These are phyloP conservation scores for Tolypocladium capitatum DNA, from an alignment of 2,329 filamentous ascomycete species.

Conservation along the genomic window DNA sequence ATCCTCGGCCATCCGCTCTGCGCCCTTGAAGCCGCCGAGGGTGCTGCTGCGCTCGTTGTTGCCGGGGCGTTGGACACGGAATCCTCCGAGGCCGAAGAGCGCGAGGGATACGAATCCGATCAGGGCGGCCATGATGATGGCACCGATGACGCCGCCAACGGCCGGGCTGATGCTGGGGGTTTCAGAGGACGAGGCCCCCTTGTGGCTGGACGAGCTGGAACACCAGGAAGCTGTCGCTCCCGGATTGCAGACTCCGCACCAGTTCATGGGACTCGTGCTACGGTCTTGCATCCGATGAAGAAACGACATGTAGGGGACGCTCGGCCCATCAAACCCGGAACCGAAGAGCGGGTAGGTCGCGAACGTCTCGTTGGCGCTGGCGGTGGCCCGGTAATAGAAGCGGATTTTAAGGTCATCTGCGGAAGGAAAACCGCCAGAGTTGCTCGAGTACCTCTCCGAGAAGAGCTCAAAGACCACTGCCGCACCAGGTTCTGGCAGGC, in stretches of 20 bases:
- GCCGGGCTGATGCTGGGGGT: conserved; percentile 17
- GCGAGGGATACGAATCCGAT: conserved; percentile 18
- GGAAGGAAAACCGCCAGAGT: conserved; percentile 10
- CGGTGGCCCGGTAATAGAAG: conserved; percentile 42
- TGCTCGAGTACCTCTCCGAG: conserved; percentile 10
- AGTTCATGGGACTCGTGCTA: conserved; percentile 20
- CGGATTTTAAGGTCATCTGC: conserved; percentile 33
- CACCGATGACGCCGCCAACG: conserved; percentile 34
- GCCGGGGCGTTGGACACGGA: conserved; percentile 15
- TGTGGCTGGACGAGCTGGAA: neutral
- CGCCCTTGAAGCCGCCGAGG: conserved; percentile 28
- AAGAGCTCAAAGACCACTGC: conserved; percentile 61
- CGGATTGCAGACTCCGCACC: conserved; percentile 30
- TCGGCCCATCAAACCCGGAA: conserved; percentile 16
- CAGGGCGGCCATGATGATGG: conserved; percentile 23
- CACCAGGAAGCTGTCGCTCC: conserved; percentile 25
- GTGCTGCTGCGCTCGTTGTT: conserved; percentile 6
- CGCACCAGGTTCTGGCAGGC: conserved; percentile 54
- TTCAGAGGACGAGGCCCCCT: too few species aligned
- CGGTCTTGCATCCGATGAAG: conserved; percentile 20
- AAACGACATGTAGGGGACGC: conserved; percentile 27
- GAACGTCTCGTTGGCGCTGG: conserved; percentile 21
- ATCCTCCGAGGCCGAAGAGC: conserved; percentile 19
- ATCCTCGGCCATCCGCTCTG: conserved; percentile 30
- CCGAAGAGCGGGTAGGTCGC: conserved; percentile 27